Evolutionary conservation across 805 yeast species (phyloP), one percentile per base, ranked within the genome.

Genomic region (Tetrapisispora pingtungensis): DNA sequence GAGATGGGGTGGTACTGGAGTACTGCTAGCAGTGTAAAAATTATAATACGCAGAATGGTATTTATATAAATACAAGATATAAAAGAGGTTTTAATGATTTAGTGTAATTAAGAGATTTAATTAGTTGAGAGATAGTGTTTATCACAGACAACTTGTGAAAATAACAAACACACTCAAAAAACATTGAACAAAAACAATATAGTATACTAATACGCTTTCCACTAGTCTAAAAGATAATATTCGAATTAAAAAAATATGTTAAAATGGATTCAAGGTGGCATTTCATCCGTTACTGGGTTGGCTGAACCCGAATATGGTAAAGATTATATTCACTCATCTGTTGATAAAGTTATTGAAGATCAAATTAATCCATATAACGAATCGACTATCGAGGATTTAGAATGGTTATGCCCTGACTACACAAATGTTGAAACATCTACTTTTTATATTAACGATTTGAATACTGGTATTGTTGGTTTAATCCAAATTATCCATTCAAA

Each of bases 291-390:
- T 38, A 90, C 97, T 6, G 98, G 98, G 44, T 78, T 95, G 12
- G 96, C 96, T 2, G 98, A 93, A 65, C 98, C 98, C 22, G 95
- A 84, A 60, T 93, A 93, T 58, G 98, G 98, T 43, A 75, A 82
- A 34, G 96, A 83, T 41, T 94, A 95, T 34, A 85, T 93, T 53
- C 90, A 83, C 57, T 77, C 97, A n/a, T 78, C 89, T 46, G 76
- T 84, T 35, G 76, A 75, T 32, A 62, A 77, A 37, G 77, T 81
- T 38, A 69, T 67, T 35, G 75, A 69, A 28, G 71, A 72, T 33
- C 32, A 36, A 10, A 30, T 33, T 8, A 78, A 80, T 52, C 75
- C 84, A 1, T 84, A 68, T 56, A 71, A 80, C 26, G 72, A 68
- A 19, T 75, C 93, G 30, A 67, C 73, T 10, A 59, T 64, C n/a